phyloP scores from a whole-genome alignment of 2,329 filamentous ascomycete species.

The Diplodia intermedia region DNA sequence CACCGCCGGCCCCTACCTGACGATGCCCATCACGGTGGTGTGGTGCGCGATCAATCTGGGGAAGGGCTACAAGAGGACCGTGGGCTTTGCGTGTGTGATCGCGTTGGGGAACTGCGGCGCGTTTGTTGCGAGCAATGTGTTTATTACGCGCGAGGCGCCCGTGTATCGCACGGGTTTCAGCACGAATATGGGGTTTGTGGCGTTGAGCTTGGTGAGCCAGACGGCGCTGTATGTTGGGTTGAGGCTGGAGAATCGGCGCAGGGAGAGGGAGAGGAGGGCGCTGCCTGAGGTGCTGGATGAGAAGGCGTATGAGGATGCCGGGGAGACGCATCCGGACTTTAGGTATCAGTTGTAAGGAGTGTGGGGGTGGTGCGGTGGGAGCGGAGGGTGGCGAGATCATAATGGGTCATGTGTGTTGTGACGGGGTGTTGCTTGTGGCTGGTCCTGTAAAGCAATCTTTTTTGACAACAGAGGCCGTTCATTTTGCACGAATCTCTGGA shows the following conservation, averaged over 20 bases:
- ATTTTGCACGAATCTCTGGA: no score
- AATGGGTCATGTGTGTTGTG: no score
- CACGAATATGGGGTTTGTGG: constrained; percentile 36
- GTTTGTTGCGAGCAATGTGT: constrained; percentile 31
- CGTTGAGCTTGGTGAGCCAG: constrained; percentile 34
- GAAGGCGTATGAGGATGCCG: constrained; percentile 19
- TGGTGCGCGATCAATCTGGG: constrained; percentile 31
- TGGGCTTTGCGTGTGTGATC: constrained; percentile 28
- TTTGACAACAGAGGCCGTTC: no score
- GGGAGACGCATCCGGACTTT: constrained; percentile 32
- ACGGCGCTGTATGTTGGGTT: constrained; percentile 34
- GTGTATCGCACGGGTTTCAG: constrained; percentile 34
- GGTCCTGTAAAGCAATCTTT: no score
- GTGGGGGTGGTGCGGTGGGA: not conserved
- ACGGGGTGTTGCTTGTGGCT: no score
- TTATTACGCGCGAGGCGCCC: constrained; percentile 31
- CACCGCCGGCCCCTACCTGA: constrained; percentile 21
- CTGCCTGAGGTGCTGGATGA: constrained; percentile 26
- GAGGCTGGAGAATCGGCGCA: constrained; percentile 31
- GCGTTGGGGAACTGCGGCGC: constrained; percentile 33
- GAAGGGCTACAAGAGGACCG: constrained; percentile 30
- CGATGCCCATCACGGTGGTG: constrained; percentile 29
- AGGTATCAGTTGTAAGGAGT: constrained; percentile 31
- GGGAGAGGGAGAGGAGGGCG: constrained; percentile 16
- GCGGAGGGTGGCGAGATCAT: no score